Evolutionary conservation across 2,329 filamentous ascomycete genomes (phyloP).

Genomic region (Macrophomina tecta): DNA sequence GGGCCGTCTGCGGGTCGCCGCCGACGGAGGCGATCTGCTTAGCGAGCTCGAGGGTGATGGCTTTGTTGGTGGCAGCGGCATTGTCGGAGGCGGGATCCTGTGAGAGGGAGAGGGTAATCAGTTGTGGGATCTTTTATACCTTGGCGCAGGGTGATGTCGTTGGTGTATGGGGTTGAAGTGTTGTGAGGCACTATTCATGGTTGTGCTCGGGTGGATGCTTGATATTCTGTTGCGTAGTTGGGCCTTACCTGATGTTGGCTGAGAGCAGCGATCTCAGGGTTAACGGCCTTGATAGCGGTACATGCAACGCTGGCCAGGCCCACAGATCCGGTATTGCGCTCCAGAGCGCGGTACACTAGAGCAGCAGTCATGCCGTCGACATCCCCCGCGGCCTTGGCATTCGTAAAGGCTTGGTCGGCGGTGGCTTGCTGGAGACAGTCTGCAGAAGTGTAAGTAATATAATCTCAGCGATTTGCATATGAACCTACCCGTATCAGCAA

Average conservation of each 20-base stretch:
- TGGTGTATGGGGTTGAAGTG: too few relatives aligned
- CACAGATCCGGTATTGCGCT: conserved; percentile 66
- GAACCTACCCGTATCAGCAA: conserved; percentile 52
- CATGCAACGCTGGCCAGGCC: conserved; percentile 65
- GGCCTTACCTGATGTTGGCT: conserved; percentile 62
- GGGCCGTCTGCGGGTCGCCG: conserved; percentile 66
- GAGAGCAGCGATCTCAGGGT: conserved; percentile 69
- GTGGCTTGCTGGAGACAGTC: conserved; percentile 66
- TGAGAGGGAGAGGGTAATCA: too few relatives aligned
- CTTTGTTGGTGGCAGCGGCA: conserved; percentile 65
- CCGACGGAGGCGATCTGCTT: conserved; percentile 66
- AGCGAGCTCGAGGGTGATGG: conserved; percentile 64
- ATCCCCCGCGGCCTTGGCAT: conserved; percentile 60
- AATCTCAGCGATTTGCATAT: background rate
- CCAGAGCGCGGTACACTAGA: conserved; percentile 60
- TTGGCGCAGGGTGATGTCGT: background rate
- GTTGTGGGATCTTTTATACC: too few relatives aligned
- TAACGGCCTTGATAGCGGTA: conserved; percentile 60
- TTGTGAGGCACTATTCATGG: too few relatives aligned
- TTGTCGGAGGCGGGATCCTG: conserved; percentile 66
- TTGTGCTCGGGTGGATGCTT: too few relatives aligned
- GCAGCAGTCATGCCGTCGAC: conserved; percentile 61
- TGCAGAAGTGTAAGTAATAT: conserved; percentile 28
- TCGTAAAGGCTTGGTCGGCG: conserved; percentile 66
- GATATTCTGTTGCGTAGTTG: too few relatives aligned